Conservation (phyloP, 805 yeast species). For the Starmerella davenportii region DNA sequence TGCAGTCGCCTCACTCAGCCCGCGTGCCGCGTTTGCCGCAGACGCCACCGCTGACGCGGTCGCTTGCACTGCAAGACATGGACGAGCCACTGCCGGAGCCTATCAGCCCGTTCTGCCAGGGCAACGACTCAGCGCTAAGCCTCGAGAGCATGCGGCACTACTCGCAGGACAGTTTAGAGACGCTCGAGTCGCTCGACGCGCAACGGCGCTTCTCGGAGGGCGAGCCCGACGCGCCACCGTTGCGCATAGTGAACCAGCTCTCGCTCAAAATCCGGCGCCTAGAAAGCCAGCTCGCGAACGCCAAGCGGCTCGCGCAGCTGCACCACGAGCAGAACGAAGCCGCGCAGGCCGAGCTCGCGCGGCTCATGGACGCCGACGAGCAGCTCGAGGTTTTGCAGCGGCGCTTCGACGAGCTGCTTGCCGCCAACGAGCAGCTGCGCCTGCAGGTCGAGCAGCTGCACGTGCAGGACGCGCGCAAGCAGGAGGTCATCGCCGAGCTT, state of each 20-base stretch:
- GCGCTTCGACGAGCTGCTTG: constrained; percentile 18
- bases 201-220: not conserved
- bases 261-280: constrained; percentile 59
- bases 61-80: too few species aligned
- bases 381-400: constrained; percentile 24
- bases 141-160: not conserved
- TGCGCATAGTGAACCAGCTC: constrained; percentile 33
- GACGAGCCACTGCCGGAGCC: not conserved
- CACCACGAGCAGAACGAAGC: constrained; percentile 41
- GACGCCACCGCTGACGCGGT: too few species aligned
- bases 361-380: constrained; percentile 38
- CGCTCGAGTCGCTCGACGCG: not conserved
- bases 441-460: constrained; percentile 32
- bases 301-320: constrained; percentile 43
- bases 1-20: too few species aligned
- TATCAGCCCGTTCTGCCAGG: not conserved
- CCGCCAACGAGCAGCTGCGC: constrained; percentile 29
- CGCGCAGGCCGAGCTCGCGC: constrained; percentile 50
- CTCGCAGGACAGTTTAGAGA: not conserved
- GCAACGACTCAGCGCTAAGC: not conserved
- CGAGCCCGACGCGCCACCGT: not conserved
- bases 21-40: too few species aligned
- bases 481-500: constrained; percentile 70
- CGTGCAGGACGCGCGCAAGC: constrained; percentile 66
- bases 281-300: constrained; percentile 55